These are phyloP conservation scores for Mrakia frigida DNA, from an alignment of 768 basidiomycete genomes.

Conservation along the genomic window DNA sequence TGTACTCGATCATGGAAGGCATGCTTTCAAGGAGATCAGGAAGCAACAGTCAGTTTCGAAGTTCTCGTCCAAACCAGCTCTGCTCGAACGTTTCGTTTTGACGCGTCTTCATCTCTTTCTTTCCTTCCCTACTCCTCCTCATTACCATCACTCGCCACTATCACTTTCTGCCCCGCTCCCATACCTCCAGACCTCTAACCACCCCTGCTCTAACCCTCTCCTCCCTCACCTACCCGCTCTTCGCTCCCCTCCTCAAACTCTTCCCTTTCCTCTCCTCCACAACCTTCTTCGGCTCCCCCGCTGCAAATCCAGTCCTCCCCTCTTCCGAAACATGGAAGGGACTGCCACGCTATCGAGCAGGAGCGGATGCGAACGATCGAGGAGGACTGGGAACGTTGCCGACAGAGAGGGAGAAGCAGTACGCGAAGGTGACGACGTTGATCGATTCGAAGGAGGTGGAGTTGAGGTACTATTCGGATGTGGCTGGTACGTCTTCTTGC, in stretches of 20 bases:
- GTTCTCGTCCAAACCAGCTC: not conserved
- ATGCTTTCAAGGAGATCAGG: conserved; percentile 56
- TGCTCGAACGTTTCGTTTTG: not conserved
- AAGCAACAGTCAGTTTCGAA: conserved; percentile 41
- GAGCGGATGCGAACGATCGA: conserved; percentile 32
- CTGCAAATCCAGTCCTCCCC: not conserved
- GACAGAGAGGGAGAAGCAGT: conserved; percentile 53
- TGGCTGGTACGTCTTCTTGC: conserved; percentile 54
- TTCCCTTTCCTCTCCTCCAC: conserved; percentile 1
- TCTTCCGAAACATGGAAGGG: conserved; percentile 44
- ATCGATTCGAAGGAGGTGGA: conserved; percentile 72
- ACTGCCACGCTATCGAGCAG: conserved; percentile 45
- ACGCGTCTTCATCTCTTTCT: not conserved
- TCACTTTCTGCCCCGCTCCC: conserved; percentile 11
- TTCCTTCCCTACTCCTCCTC: not conserved
- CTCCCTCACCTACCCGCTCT: conserved; percentile 1
- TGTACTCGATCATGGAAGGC: conserved; percentile 62
- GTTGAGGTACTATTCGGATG: conserved; percentile 79
- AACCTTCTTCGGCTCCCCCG: conserved; percentile 31
- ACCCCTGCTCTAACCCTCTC: conserved; percentile 32
- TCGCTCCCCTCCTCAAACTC: conserved; percentile 1
- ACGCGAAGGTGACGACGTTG: conserved; percentile 79
- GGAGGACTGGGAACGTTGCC: conserved; percentile 26
- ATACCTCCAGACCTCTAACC: not conserved
- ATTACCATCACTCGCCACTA: not conserved